Evolutionary conservation across 805 yeast species (phyloP).

Genomic region (Jamesozyma gamospora): DNA sequence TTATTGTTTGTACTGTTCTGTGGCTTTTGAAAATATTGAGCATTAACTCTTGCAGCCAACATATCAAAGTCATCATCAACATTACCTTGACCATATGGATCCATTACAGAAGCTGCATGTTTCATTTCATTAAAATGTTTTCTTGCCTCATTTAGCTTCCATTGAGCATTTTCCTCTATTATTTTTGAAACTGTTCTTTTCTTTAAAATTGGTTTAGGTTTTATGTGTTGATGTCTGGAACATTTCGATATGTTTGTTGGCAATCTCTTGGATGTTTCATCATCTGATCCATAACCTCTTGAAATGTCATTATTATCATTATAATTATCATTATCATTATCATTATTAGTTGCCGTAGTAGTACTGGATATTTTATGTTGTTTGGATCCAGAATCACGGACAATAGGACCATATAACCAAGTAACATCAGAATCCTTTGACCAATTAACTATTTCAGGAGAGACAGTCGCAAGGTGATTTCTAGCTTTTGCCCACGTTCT

Average conservation of each 20-base stretch:
- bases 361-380: too few species aligned
- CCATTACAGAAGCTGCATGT: conserved; percentile 17
- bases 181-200: conserved; percentile 80
- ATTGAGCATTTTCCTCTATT: conserved; percentile 30
- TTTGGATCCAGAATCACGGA: conserved; percentile 14
- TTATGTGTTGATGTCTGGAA: conserved; percentile 7
- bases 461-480: conserved; percentile 63
- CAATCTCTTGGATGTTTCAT: conserved; percentile 28
- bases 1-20: not conserved
- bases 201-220: conserved; percentile 77
- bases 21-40: conserved; percentile 21
- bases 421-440: conserved; percentile 93
- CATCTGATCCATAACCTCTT: conserved; percentile 33
- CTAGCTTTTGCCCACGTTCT: conserved; percentile 96
- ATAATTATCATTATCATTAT: not conserved
- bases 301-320: conserved; percentile 4
- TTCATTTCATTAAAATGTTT: conserved; percentile 41
- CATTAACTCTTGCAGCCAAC: conserved; percentile 30
- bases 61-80: conserved; percentile 28
- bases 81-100: conserved; percentile 16
- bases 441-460: conserved; percentile 93
- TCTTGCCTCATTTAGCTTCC: conserved; percentile 42
- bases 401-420: conserved; percentile 89
- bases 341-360: not conserved
- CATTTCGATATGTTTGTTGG: conserved; percentile 7